Conservation (phyloP, 2,329 filamentous ascomycete species). For the Phialocephala sp. region DNA sequence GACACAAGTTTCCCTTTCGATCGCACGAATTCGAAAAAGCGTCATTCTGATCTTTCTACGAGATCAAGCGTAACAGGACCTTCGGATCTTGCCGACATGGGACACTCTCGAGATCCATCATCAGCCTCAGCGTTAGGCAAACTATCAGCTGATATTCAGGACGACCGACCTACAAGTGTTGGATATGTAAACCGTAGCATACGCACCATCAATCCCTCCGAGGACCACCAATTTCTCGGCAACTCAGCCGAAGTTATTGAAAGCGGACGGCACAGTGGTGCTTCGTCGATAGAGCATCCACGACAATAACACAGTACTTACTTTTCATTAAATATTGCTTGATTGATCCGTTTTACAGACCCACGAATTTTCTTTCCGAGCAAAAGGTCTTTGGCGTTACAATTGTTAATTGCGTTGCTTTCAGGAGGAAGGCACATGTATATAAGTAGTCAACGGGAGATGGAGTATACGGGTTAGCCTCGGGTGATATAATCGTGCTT, state of each 20-base stretch:
- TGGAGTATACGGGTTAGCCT: not conserved
- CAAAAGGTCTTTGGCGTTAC: slow-evolving; percentile 11
- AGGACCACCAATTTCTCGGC: slow-evolving; percentile 55
- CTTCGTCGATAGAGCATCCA: slow-evolving; percentile 34
- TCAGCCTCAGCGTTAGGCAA: slow-evolving; percentile 32
- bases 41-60: slow-evolving; percentile 56
- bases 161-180: slow-evolving; percentile 59
- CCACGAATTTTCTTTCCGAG: slow-evolving; percentile 7
- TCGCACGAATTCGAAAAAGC: slow-evolving; percentile 58
- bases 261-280: slow-evolving; percentile 37
- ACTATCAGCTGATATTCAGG: slow-evolving; percentile 44
- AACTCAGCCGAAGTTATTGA: slow-evolving; percentile 63
- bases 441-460: slow-evolving; percentile 1
- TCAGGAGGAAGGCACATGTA: not conserved
- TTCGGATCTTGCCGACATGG: slow-evolving; percentile 55
- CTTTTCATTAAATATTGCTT: not conserved
- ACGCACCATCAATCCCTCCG: slow-evolving; percentile 57
- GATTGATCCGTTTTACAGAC: not conserved
- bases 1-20: slow-evolving; percentile 60
- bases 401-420: slow-evolving; percentile 2
- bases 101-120: slow-evolving; percentile 43
- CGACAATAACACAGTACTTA: slow-evolving; percentile 17
- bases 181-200: slow-evolving; percentile 64
- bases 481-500: not conserved
- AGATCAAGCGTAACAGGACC: slow-evolving; percentile 56